Evolutionary conservation across 768 basidiomycete genomes (phyloP), one percentile per base, ranked within the genome.

Genomic region (Kwoniella dendrophila): DNA sequence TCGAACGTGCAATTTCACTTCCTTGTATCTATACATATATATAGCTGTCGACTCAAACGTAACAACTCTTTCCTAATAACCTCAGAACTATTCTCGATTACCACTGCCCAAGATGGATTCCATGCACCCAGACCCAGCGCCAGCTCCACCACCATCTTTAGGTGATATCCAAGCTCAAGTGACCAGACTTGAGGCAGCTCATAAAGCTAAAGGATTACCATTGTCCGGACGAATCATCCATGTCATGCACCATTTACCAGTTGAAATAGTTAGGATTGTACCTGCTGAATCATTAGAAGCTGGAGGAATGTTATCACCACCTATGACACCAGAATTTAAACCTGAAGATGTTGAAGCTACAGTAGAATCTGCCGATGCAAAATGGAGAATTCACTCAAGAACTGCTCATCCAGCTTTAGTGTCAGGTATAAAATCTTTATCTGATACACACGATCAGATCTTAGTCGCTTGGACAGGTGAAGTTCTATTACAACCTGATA

Each of bases 361-460:
- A 2, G 68, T 70, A 2, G 58, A 71, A 56, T 44, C 44, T 34
- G 66, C 61, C 45, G 62, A 76, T 71, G 60, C 67, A 60, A 81
- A 82, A 36, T 99, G 95, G 95, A 84, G 85, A 18, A 81, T 99
- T 4, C 79, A 84, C 1, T 85, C 87, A 1, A 84, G 95, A 40
- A 87, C 92, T 66, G 94, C 93, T 18, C 96, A 98, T 75, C 85
- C 90, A 8, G 95, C 95, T 11, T 92, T 98, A 90, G 88, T 93
- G 62, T 89, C 88, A 45, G 95, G 95, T 32, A 92, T 97, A 73
- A 86, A 87, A 55, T 89, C 88, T 11, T 85, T 99, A 34, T 84
- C 87, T 2, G 81, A 86, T 12, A 89, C 89, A 0, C 90, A 95
- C 79, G 89, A 95, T 69, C 92, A 98, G 81, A 78, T 95, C 72